Conservation (phyloP, 257 asterid genomes). For the Euphrasia confusa region DNA sequence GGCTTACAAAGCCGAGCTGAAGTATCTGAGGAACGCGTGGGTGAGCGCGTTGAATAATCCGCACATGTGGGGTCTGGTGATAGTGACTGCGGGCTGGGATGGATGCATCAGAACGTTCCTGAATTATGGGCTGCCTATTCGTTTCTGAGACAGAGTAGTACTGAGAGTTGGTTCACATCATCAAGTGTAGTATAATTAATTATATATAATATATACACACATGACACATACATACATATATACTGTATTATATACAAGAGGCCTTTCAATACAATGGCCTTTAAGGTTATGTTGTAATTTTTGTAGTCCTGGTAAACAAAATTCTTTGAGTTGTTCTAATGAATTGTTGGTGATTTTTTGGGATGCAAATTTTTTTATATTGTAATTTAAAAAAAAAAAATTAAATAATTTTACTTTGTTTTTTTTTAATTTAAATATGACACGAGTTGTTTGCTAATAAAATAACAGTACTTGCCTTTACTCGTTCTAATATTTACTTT, state of each 20-base stretch:
- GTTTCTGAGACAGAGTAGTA: conserved; percentile 37
- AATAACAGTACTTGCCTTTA: too few relatives aligned
- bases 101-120: conserved; percentile 86
- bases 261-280: neutral
- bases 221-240: neutral
- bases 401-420: too few relatives aligned
- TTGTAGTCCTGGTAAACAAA: conserved; percentile 4
- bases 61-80: conserved; percentile 77
- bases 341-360: too few relatives aligned
- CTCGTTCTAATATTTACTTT: too few relatives aligned
- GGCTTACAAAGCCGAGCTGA: conserved; percentile 47
- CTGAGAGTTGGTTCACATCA: too few relatives aligned
- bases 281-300: neutral
- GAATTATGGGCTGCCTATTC: conserved; percentile 70
- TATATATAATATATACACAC: neutral
- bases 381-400: too few relatives aligned
- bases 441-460: too few relatives aligned
- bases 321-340: conserved; percentile 16
- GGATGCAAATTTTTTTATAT: too few relatives aligned
- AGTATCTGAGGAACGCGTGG: conserved; percentile 66
- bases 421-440: too few relatives aligned
- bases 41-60: conserved; percentile 52
- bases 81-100: conserved; percentile 89
- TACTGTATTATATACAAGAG: neutral
- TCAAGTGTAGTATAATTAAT: conserved; percentile 6